Evolutionary conservation across 1,284 basidiomycete genomes (phyloP), one percentile per base, ranked within the genome.

Genomic region (Malassezia slooffiae): DNA sequence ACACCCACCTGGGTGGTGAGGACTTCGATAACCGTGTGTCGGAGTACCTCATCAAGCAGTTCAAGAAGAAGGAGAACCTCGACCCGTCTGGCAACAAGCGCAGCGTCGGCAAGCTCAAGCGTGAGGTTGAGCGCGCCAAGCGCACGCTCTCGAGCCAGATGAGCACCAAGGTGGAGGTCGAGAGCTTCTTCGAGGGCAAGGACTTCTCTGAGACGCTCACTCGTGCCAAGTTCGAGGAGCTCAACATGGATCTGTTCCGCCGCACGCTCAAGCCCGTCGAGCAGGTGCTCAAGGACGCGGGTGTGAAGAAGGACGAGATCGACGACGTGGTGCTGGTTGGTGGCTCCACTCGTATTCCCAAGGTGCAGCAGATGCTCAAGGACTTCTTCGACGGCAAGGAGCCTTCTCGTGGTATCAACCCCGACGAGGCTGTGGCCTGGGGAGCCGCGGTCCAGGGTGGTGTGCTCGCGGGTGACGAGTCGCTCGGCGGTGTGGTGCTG

Each of bases 261-360:
- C 90, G 90, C 80, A 96, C 91, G 33, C 88, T 96, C 85, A 91
- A 90, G 78, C 91, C 91, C 58, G 91, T 96, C 57, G 89, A 95
- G 74, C 89, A 95, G 74, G 91, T 96, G 26, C 77, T 96, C 67
- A 95, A 95, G 80, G 91, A 97, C 70, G 83, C 91, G 55, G 83
- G 83, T 63, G 82, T 96, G 70, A 91, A 90, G 80, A 96, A 96
- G 80, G 88, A 95, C 60, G 85, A 90, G 62, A 74, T 97, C 50
- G 81, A 93, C 66, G 91, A 96, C 74, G 83, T 83, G 40, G 50
- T 64, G 12, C 84, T 95, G 45, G 89, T 96, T 54, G 90, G 90
- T 74, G 90, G 90, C 72, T 96, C 90, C 11, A 95, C 90, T 55
- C 87, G 90, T 81, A 96, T 96, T 62, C 90, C 90, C 72, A 93